Base-by-base conservation (phyloP, 768 basidiomycete species). In the Naganishia vaughanmartiniae region DNA sequence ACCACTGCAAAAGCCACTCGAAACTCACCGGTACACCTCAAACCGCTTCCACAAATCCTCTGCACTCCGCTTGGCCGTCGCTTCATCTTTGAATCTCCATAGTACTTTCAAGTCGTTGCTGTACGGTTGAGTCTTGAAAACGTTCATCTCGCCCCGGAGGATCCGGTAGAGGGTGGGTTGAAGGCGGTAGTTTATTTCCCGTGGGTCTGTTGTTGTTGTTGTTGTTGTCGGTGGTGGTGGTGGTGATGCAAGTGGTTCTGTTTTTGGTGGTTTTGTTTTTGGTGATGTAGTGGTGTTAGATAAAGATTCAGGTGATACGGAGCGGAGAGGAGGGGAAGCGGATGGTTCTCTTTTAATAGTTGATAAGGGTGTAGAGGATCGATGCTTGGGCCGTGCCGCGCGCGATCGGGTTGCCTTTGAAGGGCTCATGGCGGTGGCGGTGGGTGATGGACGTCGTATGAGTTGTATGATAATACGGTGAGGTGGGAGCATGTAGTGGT, bases 111-210 rank as follows among this genome's bases (percentile, higher is more conserved):
- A 70, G 19, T 72, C 72, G 2, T 67, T 74, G 5, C 78, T 78
- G 65, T 80, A 80, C 4, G 77, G 78, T 30, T 77, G 76, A 0
- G 79, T 79, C 5, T 78, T 80, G 70, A 80, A 80, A 1, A 80
- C 79, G 17, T 78, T 78, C 69, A 77, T 75, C 60, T 80, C 79
- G 17, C 76, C 78, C 51, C 73, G 73, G 10, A 75, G 70, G 0
- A 76, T 75, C 21, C 65, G 57, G 42, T 77, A 76, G 24, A 72
- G n/a, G 4, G 26, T 53, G 4, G 48, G 54, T 12, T 28, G 53
- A 14, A 51, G 17, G 3, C 30, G 42, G 45, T 56, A 68, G 39
- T 65, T 58, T 30, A 55, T 53, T 4, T 54, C 48, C 36, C 48
- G 57, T 54, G 39, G 69, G 26, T 63, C 45, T 26, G 39, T 34